Evolutionary conservation across 1,284 basidiomycete species (phyloP).

Genomic region (Papiliotrema terrestris): DNA sequence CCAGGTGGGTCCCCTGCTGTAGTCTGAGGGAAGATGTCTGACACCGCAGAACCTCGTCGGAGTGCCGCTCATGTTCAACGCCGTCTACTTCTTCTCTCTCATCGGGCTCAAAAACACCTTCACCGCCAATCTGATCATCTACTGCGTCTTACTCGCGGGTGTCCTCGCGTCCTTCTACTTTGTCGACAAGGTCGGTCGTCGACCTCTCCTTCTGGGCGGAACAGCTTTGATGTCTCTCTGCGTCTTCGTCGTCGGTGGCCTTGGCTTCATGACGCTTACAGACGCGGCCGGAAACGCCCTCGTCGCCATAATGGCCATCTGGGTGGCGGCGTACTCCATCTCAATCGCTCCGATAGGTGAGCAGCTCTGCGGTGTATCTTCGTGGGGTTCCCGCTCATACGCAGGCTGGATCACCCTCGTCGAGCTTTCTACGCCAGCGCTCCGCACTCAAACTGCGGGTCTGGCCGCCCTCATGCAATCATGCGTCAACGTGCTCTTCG

Average conservation of each 20-base stretch:
- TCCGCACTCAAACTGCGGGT: slow-evolving; percentile 10
- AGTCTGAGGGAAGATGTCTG: no score
- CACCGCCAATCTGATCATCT: slow-evolving; percentile 18
- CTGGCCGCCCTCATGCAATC: slow-evolving; percentile 8
- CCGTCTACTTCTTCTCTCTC: slow-evolving; percentile 2
- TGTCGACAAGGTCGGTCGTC: slow-evolving; percentile 24
- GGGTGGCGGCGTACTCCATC: neutral
- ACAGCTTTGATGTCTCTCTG: neutral
- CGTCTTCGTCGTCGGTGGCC: neutral
- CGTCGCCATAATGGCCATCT: neutral
- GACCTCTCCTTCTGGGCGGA: neutral
- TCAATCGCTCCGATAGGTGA: neutral
- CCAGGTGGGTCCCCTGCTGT: no score
- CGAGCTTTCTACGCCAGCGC: neutral
- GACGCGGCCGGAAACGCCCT: neutral
- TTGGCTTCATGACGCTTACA: neutral
- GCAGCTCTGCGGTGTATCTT: no score
- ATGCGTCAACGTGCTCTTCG: slow-evolving; percentile 10
- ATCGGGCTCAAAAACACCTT: slow-evolving; percentile 18
- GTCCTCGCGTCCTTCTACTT: slow-evolving; percentile 9
- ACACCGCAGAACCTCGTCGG: slow-evolving; percentile 9
- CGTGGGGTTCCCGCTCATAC: no score
- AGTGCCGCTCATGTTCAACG: slow-evolving; percentile 7
- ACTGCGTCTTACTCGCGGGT: neutral
- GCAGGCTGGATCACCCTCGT: neutral